Conservation (phyloP, 352 stramenopile genomes). For the Aphanomyces euteiches region DNA sequence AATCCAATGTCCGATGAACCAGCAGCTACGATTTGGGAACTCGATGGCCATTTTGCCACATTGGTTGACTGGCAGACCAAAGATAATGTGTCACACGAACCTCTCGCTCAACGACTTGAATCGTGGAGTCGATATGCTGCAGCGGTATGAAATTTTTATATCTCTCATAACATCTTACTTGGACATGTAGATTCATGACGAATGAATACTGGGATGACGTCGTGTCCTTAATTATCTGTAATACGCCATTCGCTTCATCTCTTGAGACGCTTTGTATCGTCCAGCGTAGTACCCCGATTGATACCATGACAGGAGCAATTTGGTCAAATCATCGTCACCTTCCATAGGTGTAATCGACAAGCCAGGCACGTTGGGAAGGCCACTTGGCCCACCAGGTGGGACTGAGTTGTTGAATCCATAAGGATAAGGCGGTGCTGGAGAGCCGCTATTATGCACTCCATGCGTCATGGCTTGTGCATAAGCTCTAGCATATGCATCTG, state of each 20-base stretch:
- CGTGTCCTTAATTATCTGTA: not conserved
- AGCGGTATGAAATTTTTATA: not conserved
- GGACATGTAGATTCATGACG: constrained; percentile 1
- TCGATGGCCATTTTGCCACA: constrained; percentile 61
- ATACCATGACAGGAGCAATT: constrained; percentile 78
- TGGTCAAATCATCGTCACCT: constrained; percentile 51
- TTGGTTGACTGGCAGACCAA: constrained; percentile 25
- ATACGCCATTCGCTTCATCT: constrained; percentile 45
- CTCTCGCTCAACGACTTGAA: not conserved
- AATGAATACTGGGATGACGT: not conserved
- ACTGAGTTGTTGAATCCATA: not conserved
- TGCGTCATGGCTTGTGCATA: constrained; percentile 24
- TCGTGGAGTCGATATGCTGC: not conserved
- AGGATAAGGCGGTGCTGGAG: not conserved
- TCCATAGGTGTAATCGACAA: constrained; percentile 2
- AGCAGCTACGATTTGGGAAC: constrained; percentile 66
- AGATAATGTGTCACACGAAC: constrained; percentile 2
- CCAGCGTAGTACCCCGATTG: constrained; percentile 80
- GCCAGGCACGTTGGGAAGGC: not conserved
- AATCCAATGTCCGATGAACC: constrained; percentile 50
- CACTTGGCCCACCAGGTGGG: not conserved
- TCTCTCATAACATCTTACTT: not conserved
- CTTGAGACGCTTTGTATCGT: constrained; percentile 70
- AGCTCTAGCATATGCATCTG: constrained; percentile 21
- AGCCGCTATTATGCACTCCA: not conserved